phyloP scores from a whole-genome alignment of 2,329 filamentous ascomycete genomes.

The Penicillium sp. region DNA sequence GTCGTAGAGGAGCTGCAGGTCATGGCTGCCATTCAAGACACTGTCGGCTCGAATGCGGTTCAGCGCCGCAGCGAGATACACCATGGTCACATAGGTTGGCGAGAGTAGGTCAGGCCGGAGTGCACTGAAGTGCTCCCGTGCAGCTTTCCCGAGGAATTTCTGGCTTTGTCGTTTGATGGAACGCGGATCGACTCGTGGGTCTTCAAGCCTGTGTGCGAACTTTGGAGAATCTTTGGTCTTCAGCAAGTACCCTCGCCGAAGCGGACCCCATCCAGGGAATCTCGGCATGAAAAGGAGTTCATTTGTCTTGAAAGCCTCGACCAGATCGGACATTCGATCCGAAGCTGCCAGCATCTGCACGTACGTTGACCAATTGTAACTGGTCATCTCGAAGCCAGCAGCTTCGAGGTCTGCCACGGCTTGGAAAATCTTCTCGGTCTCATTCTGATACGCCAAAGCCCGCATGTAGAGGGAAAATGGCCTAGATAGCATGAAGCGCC shows the following conservation, averaged over 20 bases:
- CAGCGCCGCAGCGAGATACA: constrained; percentile 42
- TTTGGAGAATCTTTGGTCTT: constrained; percentile 28
- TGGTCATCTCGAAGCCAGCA: constrained; percentile 69
- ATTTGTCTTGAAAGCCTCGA: constrained; percentile 64
- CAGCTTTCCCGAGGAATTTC: constrained; percentile 31
- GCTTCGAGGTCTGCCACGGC: constrained; percentile 54
- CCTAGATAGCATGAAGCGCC: constrained; percentile 48
- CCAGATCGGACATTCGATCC: constrained; percentile 52
- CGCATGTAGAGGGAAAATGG: constrained; percentile 52
- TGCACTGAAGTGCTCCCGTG: constrained; percentile 32
- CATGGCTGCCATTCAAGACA: constrained; percentile 30
- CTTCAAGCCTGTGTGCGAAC: constrained; percentile 33
- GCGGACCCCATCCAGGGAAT: constrained; percentile 67
- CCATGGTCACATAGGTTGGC: constrained; percentile 44
- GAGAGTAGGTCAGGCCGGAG: constrained; percentile 40
- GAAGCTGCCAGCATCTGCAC: constrained; percentile 63
- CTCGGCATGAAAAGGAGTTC: constrained; percentile 72
- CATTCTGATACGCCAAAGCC: constrained; percentile 51
- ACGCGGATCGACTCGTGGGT: constrained; percentile 11
- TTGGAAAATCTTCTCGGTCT: constrained; percentile 49
- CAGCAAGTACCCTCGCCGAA: constrained; percentile 33
- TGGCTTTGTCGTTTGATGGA: constrained; percentile 8
- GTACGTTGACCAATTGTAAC: constrained; percentile 74
- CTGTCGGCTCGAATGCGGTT: constrained; percentile 35
- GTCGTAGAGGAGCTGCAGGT: constrained; percentile 27